Evolutionary conservation across 768 basidiomycete species (phyloP), one percentile per base, ranked within the genome.

Genomic region (Trametes punicea): DNA sequence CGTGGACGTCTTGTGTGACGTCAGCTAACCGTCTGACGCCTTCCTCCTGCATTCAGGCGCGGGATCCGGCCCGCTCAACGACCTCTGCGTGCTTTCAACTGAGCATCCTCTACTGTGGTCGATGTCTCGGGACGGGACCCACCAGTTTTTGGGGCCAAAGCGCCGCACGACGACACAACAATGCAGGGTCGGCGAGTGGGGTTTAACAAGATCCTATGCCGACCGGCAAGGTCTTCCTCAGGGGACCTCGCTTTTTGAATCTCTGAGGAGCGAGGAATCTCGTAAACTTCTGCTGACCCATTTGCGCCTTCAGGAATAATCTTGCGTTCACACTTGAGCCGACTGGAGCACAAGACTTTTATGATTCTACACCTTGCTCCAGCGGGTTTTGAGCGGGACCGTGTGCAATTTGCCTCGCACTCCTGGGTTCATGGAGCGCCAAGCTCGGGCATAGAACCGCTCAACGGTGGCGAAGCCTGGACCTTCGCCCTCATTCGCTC

Each of bases 401-500:
- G 34, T 16, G 13, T 44, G 13, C 41, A 21, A 20, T 11, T 2
- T 41, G 8, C 18, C n/a, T 15, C 11, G 9, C 15, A 5, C 34
- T n/a, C 30, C 5, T 3, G 23, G 30, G 8, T 47, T 4, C n/a
- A 20, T 20, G 31, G 33, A 26, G 15, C 23, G 38, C 27, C 48
- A 49, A 49, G 23, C 21, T 21, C 4, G 46, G 33, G 26, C 9
- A 27, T 41, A 42, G 50, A 33, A 39, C 31, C 13, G 8, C 26
- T 25, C 13, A 16, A 27, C 18, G 10, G 26, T 41, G 7, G 23
- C 2, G 10, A 15, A 41, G 39, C 38, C 36, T 16, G 27, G 2
- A 29, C 18, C 18, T 20, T 41, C 25, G 39, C 39, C 41, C 38
- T 30, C 49, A 51, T 51, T 51, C 38, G 49, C 49, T 51, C 27